These are phyloP conservation scores for Luzula sylvatica DNA, from an alignment of 176 grass and related monocot species.

Conservation along the genomic window DNA sequence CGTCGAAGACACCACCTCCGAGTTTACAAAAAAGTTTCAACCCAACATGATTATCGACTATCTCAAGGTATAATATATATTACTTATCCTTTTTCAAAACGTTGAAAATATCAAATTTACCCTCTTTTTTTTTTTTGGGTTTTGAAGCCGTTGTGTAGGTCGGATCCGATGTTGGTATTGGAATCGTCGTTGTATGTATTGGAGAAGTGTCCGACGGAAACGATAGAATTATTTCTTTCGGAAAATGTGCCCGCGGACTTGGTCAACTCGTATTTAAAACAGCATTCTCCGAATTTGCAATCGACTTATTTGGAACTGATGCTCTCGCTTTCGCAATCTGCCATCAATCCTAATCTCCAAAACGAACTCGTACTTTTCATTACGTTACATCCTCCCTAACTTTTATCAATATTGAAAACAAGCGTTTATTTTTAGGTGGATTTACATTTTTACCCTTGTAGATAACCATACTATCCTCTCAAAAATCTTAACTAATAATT, in stretches of 20 bases:
- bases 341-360: conserved; percentile 90
- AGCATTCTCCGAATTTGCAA: conserved; percentile 90
- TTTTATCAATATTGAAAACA: too few relatives aligned
- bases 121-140: neutral
- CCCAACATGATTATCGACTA: conserved; percentile 86
- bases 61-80: conserved; percentile 56
- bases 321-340: conserved; percentile 89
- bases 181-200: conserved; percentile 84
- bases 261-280: conserved; percentile 99
- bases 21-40: conserved; percentile 61
- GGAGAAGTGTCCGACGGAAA: conserved; percentile 75
- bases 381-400: neutral
- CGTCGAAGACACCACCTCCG: conserved; percentile 71
- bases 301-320: conserved; percentile 95
- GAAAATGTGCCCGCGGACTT: conserved; percentile 98
- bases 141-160: conserved; percentile 93
- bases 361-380: conserved; percentile 99
- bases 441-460: too few relatives aligned
- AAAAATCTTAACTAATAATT: too few relatives aligned
- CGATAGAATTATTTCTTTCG: conserved; percentile 94
- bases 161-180: conserved; percentile 96
- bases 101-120: neutral
- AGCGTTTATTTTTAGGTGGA: too few relatives aligned
- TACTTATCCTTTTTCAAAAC: neutral
- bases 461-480: too few relatives aligned